Base-by-base conservation (phyloP, 768 basidiomycete species). In the Amanita pseudoporphyria region DNA sequence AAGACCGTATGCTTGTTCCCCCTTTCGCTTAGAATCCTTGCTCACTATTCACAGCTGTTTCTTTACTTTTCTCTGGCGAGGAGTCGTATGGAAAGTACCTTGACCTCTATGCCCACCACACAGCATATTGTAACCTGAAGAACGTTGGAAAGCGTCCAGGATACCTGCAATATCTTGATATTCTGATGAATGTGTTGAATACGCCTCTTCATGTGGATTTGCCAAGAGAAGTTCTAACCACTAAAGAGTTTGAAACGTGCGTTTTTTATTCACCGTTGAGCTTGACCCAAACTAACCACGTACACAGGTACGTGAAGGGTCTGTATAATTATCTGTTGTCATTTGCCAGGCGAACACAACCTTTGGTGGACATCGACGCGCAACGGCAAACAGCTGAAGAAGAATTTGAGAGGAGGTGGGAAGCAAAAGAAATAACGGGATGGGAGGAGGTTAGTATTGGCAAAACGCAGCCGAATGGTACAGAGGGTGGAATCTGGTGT, bases 11-110 rank as follows among this genome's bases (percentile, higher is more conserved):
- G 87, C 82, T 16, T 5, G 26, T 6, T 49, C 42, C 40, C 50
- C 18, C 37, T 52, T 38, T 32, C 18, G n/a, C 43, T 51, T 39
- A 46, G 51, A 18, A 33, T 43, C 32, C 48, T 28, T 52, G 26
- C 18, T 52, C 21, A 45, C 38, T 53, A 31, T 53, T 9, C 50
- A 31, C 54, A 91, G 89, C 86, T 47, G 73, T 91, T 49, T 83
- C 86, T 31, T 66, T 88, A 44, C 66, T 95, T 57, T 99, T 99
- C 69, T 95, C 94, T 10, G 96, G 96, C 30, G 95, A 98, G 71
- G 96, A 99, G 63, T 77, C 78, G 6, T 90, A 94, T 57, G 96
- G 96, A 45, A 88, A 88, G 66, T 97, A 95, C 62, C 78, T 98
- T 53, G 96, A 99, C 65, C 64, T 99, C 51, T 89, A 98, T 64